Conservation (phyloP, 1,139 yeast genomes). For the Yamadazyma songkhlaensis region DNA sequence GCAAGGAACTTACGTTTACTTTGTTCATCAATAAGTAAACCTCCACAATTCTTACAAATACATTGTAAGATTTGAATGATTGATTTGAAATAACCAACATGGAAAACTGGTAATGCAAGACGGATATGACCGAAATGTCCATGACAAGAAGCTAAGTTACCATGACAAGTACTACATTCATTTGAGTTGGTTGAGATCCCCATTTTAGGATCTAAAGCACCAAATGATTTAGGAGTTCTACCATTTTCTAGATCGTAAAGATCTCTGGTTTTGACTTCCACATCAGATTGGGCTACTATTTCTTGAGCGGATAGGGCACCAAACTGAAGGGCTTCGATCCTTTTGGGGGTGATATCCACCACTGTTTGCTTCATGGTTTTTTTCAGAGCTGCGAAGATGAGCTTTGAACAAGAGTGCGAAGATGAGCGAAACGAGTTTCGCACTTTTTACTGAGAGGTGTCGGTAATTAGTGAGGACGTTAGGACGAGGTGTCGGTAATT, state of each 20-base stretch:
- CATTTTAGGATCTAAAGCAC: slow-evolving; percentile 91
- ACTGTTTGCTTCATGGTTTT: slow-evolving; percentile 65
- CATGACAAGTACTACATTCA: slow-evolving; percentile 90
- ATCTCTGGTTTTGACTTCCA: slow-evolving; percentile 89
- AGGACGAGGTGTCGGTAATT: no score
- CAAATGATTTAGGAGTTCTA: slow-evolving; percentile 71
- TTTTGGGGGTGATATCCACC: slow-evolving; percentile 83
- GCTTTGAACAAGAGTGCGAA: no score
- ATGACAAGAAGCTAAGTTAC: slow-evolving; percentile 90
- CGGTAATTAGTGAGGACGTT: no score
- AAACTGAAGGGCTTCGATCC: slow-evolving; percentile 87
- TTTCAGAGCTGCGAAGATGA: background rate
- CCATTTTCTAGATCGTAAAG: slow-evolving; percentile 86
- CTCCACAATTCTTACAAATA: slow-evolving; percentile 88
- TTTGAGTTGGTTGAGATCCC: slow-evolving; percentile 86
- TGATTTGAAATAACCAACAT: slow-evolving; percentile 94
- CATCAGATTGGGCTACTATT: slow-evolving; percentile 90
- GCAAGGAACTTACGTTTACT: slow-evolving; percentile 64
- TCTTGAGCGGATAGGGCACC: slow-evolving; percentile 90
- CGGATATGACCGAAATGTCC: slow-evolving; percentile 98
- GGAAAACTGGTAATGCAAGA: slow-evolving; percentile 93
- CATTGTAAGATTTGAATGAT: slow-evolving; percentile 86
- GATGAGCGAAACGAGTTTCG: no score
- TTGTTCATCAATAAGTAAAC: slow-evolving; percentile 70
- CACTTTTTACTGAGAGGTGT: no score